Percentiles rank a stretch among this genome's conserved stretches.
phyloP scores from a whole-genome alignment of 2,329 filamentous ascomycete genomes.

The Monilinia polystroma region DNA sequence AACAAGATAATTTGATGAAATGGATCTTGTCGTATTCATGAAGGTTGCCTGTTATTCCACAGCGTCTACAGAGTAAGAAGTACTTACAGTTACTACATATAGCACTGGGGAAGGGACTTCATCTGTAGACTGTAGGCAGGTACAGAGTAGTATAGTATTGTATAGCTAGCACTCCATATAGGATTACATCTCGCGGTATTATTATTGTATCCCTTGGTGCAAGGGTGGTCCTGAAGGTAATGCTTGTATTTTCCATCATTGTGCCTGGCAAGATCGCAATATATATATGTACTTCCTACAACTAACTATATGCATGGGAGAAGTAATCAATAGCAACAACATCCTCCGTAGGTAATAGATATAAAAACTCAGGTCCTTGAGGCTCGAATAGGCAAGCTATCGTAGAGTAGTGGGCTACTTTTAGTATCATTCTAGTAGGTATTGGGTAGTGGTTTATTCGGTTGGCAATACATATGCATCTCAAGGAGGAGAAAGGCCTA shows the following conservation, averaged over 20 bases:
- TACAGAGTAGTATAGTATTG: too few species aligned
- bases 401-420: neutral
- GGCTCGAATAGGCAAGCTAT: neutral
- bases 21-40: neutral
- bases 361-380: neutral
- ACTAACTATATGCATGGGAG: neutral
- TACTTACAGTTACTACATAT: too few species aligned
- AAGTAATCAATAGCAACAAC: neutral
- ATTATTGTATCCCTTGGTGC: neutral
- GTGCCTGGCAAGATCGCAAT: constrained; percentile 11
- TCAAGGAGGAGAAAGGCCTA: too few species aligned
- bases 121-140: neutral
- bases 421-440: neutral
- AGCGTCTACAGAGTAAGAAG: too few species aligned
- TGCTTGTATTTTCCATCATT: constrained; percentile 15
- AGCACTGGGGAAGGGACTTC: neutral
- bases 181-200: too few species aligned
- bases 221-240: neutral
- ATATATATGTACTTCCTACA: neutral
- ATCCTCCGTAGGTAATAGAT: neutral
- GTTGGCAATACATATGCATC: too few species aligned
- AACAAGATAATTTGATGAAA: neutral
- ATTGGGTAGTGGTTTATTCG: neutral
- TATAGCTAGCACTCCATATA: too few species aligned
- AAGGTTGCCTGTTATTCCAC: too few species aligned